These are phyloP conservation scores for Acer negundo DNA, from an alignment of 345 rosid genomes.

Conservation along the genomic window DNA sequence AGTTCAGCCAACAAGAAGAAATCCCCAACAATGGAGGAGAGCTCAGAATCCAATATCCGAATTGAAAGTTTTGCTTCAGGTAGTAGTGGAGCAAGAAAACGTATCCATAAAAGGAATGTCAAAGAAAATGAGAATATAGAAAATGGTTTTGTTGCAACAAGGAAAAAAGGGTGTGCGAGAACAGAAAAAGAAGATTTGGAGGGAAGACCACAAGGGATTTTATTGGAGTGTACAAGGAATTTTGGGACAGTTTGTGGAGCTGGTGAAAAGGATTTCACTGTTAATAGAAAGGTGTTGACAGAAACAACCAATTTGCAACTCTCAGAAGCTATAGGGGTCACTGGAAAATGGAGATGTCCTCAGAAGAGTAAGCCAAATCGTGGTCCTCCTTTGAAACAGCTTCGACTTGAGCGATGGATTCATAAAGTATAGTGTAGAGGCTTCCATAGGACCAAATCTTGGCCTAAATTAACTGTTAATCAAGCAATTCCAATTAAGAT, in stretches of 20 bases:
- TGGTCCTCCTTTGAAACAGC: slow-evolving; percentile 88
- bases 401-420: slow-evolving; percentile 77
- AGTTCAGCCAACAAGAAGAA: slow-evolving; percentile 9
- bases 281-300: slow-evolving; percentile 43
- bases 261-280: slow-evolving; percentile 11
- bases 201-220: slow-evolving; percentile 19
- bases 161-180: slow-evolving; percentile 34
- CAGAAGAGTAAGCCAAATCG: slow-evolving; percentile 58
- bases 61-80: slow-evolving; percentile 11
- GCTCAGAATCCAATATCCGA: slow-evolving; percentile 13
- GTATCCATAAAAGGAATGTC: slow-evolving; percentile 16
- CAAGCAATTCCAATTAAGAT: neutral
- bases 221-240: slow-evolving; percentile 30
- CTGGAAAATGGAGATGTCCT: slow-evolving; percentile 87
- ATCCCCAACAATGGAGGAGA: slow-evolving; percentile 16
- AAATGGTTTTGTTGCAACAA: slow-evolving; percentile 56
- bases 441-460: neutral
- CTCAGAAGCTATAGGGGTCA: slow-evolving; percentile 28
- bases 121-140: slow-evolving; percentile 37
- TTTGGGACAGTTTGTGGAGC: no score
- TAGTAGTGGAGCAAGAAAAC: slow-evolving; percentile 9
- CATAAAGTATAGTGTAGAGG: slow-evolving; percentile 39
- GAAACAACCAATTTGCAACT: slow-evolving; percentile 55
- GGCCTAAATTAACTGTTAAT: neutral
- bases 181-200: slow-evolving; percentile 29